These are phyloP conservation scores for Erythrophleum ivorense DNA, from an alignment of 331 rosid genomes.

Conservation along the genomic window DNA sequence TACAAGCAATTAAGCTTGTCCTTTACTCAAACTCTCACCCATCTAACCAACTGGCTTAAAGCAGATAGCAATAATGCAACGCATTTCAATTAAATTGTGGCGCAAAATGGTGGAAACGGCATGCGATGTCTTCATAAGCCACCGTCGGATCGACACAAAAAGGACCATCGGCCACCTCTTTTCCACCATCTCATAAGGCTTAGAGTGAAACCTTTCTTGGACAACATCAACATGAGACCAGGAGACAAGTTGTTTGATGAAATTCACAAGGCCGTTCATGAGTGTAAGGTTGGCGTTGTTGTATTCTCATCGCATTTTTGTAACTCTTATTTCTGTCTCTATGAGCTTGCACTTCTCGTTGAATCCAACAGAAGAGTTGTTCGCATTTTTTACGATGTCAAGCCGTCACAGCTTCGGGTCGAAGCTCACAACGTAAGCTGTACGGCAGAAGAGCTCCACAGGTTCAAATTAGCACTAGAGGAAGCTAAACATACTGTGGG, in stretches of 20 bases:
- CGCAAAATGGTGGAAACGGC: not conserved
- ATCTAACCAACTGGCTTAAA: no score
- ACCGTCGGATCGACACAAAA: slow-evolving; percentile 57
- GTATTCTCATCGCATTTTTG: slow-evolving; percentile 55
- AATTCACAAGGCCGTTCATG: slow-evolving; percentile 33
- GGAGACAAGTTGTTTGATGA: slow-evolving; percentile 58
- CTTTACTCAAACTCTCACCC: no score
- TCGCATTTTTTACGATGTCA: no score
- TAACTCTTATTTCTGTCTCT: slow-evolving; percentile 56
- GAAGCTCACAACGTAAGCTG: no score
- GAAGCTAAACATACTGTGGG: no score
- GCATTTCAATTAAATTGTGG: slow-evolving; percentile 1
- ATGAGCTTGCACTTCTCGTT: slow-evolving; percentile 21
- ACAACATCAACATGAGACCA: slow-evolving; percentile 57
- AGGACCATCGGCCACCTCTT: slow-evolving; percentile 53
- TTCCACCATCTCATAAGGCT: slow-evolving; percentile 44
- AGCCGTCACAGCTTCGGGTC: no score
- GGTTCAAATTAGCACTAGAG: no score
- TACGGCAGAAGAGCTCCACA: no score
- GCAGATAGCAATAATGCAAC: slow-evolving; percentile 34
- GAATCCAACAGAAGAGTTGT: no score
- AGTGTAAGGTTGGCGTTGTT: slow-evolving; percentile 54
- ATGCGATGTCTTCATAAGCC: slow-evolving; percentile 62
- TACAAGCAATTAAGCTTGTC: no score
- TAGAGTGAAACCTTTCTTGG: slow-evolving; percentile 47